Conservation (phyloP, 352 stramenopile species). For the Globisporangium uncinulatum region DNA sequence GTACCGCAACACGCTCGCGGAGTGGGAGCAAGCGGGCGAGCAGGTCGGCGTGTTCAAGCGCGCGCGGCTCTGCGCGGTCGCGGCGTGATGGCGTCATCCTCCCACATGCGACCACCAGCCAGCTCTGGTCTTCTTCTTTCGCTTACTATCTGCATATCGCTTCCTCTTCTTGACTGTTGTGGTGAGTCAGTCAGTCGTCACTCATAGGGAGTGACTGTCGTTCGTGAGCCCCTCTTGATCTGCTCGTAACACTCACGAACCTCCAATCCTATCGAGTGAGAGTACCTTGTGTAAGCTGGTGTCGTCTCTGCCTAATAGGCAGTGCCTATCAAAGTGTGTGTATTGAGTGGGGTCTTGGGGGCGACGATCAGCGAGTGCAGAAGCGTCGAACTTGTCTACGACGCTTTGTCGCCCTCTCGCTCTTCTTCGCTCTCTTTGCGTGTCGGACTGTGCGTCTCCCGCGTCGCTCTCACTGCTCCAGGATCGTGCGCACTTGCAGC, state of each 20-base stretch:
- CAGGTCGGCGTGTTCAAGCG: slow-evolving; percentile 68
- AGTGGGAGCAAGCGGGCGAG: slow-evolving; percentile 68
- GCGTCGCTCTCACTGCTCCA: slow-evolving; percentile 18
- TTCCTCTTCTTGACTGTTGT: background rate
- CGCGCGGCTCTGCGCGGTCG: slow-evolving; percentile 37
- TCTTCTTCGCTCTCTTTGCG: background rate
- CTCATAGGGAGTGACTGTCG: too few relatives aligned
- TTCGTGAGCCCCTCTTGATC: too few relatives aligned
- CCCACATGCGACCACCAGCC: background rate
- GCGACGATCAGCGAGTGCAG: too few relatives aligned
- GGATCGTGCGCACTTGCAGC: slow-evolving; percentile 28
- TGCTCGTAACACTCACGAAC: too few relatives aligned
- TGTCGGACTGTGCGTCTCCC: background rate
- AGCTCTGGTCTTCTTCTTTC: slow-evolving; percentile 1
- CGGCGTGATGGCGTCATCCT: slow-evolving; percentile 27
- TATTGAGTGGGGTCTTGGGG: too few relatives aligned
- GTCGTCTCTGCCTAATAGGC: too few relatives aligned
- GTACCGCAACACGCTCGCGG: slow-evolving; percentile 53
- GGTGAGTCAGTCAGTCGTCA: too few relatives aligned
- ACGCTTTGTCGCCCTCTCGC: too few relatives aligned
- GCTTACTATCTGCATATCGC: background rate
- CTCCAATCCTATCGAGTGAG: too few relatives aligned
- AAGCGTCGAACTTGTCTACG: too few relatives aligned
- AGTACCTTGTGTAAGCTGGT: too few relatives aligned
- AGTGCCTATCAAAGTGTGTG: too few relatives aligned